phyloP scores from a whole-genome alignment of 2,329 filamentous ascomycete species.

The Neopestalotiopsis rosae region DNA sequence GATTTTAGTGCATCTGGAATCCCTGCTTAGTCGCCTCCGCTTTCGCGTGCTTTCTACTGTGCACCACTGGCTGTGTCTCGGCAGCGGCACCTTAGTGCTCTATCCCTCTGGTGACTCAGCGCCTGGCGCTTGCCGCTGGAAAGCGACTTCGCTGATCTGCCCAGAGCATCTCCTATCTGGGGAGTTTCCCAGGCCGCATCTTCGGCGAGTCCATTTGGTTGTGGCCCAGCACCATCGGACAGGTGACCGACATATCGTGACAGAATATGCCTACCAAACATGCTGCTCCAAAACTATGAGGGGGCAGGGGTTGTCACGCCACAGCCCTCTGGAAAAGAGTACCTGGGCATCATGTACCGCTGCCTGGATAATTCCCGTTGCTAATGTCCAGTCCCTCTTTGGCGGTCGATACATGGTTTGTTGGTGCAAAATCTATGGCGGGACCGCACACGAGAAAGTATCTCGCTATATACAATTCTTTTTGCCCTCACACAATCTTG shows the following conservation, averaged over 20 bases:
- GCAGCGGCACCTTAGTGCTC: neutral
- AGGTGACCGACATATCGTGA: constrained; percentile 22
- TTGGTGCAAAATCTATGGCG: constrained; percentile 29
- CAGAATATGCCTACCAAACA: constrained; percentile 22
- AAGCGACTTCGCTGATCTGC: constrained; percentile 20
- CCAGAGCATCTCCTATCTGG: constrained; percentile 24
- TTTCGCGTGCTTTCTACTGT: constrained; percentile 11
- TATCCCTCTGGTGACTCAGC: constrained; percentile 28
- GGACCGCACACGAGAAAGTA: constrained; percentile 24
- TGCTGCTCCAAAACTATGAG: constrained; percentile 35
- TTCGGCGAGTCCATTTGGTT: constrained; percentile 39
- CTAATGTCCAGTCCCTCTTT: constrained; percentile 18
- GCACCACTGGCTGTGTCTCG: constrained; percentile 2
- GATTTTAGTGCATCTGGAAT: neutral
- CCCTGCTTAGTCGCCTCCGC: constrained; percentile 10
- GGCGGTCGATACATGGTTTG: constrained; percentile 28
- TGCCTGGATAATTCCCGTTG: constrained; percentile 22
- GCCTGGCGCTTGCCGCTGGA: constrained; percentile 6
- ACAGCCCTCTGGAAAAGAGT: constrained; percentile 32
- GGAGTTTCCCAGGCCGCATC: constrained; percentile 32
- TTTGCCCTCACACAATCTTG: constrained; percentile 24
- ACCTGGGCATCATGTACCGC: constrained; percentile 29
- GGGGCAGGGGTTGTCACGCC: constrained; percentile 39
- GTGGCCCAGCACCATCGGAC: constrained; percentile 24
- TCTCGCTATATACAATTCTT: constrained; percentile 25